Conservation (phyloP, 73 alveolate species). For the Paramecium biaurelia region DNA sequence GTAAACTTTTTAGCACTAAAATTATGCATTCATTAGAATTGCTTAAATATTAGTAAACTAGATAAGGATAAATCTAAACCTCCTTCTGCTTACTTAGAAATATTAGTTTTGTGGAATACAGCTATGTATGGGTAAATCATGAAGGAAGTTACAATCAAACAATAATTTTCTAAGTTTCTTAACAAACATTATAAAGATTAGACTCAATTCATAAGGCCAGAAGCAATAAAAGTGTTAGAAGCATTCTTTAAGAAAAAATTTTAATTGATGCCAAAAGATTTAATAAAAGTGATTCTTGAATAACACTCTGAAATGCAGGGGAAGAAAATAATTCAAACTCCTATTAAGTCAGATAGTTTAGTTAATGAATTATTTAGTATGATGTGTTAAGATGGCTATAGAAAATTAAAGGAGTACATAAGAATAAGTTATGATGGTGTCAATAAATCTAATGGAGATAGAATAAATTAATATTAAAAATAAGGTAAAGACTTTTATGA, state of each 20-base stretch:
- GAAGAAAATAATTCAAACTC: background rate
- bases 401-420: background rate
- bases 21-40: constrained; percentile 32
- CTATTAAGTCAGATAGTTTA: background rate
- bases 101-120: constrained; percentile 23
- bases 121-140: background rate
- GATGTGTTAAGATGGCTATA: background rate
- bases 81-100: constrained; percentile 9
- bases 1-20: constrained; percentile 24
- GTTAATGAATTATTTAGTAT: background rate
- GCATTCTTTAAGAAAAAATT: background rate
- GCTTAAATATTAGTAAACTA: background rate
- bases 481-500: background rate
- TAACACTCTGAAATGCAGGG: background rate
- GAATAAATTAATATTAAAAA: background rate
- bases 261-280: constrained; percentile 15
- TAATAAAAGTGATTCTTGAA: background rate
- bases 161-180: background rate
- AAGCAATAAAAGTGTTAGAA: background rate
- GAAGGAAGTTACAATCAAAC: background rate
- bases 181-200: background rate
- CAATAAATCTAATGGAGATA: background rate
- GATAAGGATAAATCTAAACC: background rate
- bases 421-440: background rate
- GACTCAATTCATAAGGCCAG: background rate